phyloP scores from a whole-genome alignment of 75 land plant genomes.

The Larix kaempferi region DNA sequence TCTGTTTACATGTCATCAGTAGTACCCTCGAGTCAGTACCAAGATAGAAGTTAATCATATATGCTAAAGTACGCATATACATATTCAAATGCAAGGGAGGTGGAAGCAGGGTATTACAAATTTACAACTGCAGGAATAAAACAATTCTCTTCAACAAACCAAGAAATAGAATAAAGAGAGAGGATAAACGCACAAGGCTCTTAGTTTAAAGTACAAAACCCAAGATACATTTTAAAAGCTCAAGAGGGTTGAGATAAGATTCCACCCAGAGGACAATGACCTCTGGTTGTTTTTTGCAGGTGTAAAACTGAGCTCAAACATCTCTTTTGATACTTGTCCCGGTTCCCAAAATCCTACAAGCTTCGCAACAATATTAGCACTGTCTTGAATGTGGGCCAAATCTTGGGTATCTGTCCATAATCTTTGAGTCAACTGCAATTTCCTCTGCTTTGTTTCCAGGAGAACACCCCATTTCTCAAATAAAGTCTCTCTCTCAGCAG shows the following conservation, averaged over 20 bases:
- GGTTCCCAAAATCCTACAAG: constrained; percentile 57
- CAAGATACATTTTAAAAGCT: constrained; percentile 14
- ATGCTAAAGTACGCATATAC: too few relatives aligned
- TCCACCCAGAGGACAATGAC: constrained; percentile 27
- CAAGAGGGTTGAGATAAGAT: constrained; percentile 20
- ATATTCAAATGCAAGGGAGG: too few relatives aligned
- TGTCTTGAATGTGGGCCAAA: constrained; percentile 49
- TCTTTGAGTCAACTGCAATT: constrained; percentile 42
- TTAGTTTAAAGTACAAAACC: neutral
- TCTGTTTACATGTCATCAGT: too few relatives aligned
- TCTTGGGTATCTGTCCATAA: constrained; percentile 60
- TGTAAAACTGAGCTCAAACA: constrained; percentile 76
- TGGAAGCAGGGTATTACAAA: too few relatives aligned
- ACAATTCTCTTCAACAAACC: too few relatives aligned
- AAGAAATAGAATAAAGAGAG: neutral
- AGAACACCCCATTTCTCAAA: constrained; percentile 60
- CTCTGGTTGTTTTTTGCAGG: constrained; percentile 20
- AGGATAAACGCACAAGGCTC: neutral
- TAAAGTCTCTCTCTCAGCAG: constrained; percentile 45
- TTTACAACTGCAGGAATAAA: too few relatives aligned
- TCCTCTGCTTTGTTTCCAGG: constrained; percentile 53
- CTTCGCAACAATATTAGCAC: constrained; percentile 66
- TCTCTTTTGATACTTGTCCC: constrained; percentile 66
- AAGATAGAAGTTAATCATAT: too few relatives aligned
- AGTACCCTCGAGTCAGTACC: too few relatives aligned